phyloP scores from a whole-genome alignment of 192 early-diverging fungal species.

The Ramicandelaber brevisporus region DNA sequence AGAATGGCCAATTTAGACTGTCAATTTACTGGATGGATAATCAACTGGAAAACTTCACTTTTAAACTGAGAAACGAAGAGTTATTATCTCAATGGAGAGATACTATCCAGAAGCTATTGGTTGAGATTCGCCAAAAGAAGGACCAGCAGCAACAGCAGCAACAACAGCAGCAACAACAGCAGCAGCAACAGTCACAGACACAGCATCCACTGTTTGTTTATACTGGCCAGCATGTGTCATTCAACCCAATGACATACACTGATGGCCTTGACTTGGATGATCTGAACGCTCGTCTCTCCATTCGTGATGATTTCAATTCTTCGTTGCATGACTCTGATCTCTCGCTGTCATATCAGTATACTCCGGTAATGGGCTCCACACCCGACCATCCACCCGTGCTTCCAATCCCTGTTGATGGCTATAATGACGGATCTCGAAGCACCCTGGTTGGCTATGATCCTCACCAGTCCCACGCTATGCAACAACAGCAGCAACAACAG shows the following conservation, averaged over 20 bases:
- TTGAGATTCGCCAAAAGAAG: constrained; percentile 1
- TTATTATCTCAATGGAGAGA: constrained; percentile 74
- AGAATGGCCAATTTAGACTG: constrained; percentile 17
- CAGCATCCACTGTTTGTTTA: constrained; percentile 16
- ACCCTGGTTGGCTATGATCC: too few species aligned
- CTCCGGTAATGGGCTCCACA: too few species aligned
- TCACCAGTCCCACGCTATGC: too few species aligned
- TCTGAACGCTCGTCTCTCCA: constrained; percentile 11
- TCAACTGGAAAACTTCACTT: constrained; percentile 59
- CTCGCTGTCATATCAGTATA: too few species aligned
- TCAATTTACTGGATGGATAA: constrained; percentile 70
- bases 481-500: too few species aligned
- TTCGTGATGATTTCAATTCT: too few species aligned
- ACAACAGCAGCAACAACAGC: constrained; percentile 1
- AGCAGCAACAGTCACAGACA: constrained; percentile 16
- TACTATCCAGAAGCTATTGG: constrained; percentile 45
- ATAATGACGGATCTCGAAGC: too few species aligned
- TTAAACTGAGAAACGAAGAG: constrained; percentile 78
- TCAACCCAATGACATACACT: constrained; percentile 14
- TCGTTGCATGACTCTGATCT: too few species aligned
- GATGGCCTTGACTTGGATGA: constrained; percentile 12
- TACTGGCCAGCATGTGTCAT: constrained; percentile 6
- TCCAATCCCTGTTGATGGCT: too few species aligned
- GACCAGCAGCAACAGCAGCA: constrained; percentile 8
- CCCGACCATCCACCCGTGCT: too few species aligned